Conservation (phyloP, 345 rosid genomes). For the Hibiscus mutabilis region DNA sequence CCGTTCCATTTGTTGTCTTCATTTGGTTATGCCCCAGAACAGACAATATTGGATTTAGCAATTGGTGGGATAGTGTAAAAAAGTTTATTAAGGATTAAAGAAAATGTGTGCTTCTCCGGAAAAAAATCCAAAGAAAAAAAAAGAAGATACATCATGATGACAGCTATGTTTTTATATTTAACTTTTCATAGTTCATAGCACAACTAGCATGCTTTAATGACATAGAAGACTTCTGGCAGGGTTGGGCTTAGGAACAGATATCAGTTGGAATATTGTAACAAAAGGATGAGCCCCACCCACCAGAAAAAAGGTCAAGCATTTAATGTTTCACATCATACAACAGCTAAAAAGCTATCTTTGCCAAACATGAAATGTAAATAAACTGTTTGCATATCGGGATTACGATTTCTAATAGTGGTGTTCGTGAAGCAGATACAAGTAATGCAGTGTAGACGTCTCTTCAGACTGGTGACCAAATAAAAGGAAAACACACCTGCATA, state of each 20-base stretch:
- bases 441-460: background rate
- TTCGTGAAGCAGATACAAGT: background rate
- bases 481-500: constrained; percentile 64
- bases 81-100: background rate
- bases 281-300: too few species aligned
- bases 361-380: background rate
- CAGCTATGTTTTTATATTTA: background rate
- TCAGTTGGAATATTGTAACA: background rate
- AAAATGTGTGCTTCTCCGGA: background rate
- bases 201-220: background rate
- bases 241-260: background rate
- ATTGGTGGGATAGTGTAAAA: background rate
- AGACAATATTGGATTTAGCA: background rate
- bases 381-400: background rate
- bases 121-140: background rate
- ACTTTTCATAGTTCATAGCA: background rate
- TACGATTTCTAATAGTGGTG: background rate
- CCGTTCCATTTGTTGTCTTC: background rate
- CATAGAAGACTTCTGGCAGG: background rate
- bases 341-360: background rate
- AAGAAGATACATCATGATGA: background rate
- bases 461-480: background rate
- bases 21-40: background rate
- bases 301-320: background rate
- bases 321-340: background rate